Evolutionary conservation across 768 basidiomycete species (phyloP).

Genomic region (Agaricus subrufescens): DNA sequence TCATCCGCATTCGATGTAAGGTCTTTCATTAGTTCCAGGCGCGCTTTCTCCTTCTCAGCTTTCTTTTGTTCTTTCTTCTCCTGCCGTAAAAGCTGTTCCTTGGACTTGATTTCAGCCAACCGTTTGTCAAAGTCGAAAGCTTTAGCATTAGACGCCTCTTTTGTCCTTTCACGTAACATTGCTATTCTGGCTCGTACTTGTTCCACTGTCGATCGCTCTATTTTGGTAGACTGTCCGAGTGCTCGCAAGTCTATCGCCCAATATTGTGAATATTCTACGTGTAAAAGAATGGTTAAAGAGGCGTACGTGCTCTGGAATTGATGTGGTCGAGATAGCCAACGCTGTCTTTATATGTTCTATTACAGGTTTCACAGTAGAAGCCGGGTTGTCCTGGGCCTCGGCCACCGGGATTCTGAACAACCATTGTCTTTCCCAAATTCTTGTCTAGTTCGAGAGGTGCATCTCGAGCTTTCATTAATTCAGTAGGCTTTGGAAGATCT

Average conservation of each 20-base stretch:
- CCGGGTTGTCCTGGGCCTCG: conserved; percentile 89
- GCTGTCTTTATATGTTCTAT: conserved; percentile 89
- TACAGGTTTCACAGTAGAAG: conserved; percentile 91
- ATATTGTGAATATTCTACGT: conserved; percentile 1
- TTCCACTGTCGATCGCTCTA: conserved; percentile 84
- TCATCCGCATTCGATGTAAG: conserved; percentile 40
- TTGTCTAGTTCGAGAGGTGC: conserved; percentile 85
- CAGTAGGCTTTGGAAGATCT: conserved; percentile 89
- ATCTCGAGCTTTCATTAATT: conserved; percentile 88
- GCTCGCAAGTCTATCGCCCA: conserved; percentile 69
- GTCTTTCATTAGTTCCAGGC: conserved; percentile 57
- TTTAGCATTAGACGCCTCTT: conserved; percentile 76
- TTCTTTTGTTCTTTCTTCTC: conserved; percentile 79
- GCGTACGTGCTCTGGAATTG: conserved; percentile 89
- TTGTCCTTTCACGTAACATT: conserved; percentile 80
- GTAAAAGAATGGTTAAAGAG: not conserved
- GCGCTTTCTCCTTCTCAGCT: conserved; percentile 69
- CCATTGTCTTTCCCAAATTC: conserved; percentile 92
- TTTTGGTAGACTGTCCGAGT: conserved; percentile 93
- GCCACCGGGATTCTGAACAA: conserved; percentile 80
- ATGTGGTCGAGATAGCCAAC: conserved; percentile 94
- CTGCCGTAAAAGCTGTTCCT: conserved; percentile 61
- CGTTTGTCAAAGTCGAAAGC: conserved; percentile 94
- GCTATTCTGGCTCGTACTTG: conserved; percentile 94
- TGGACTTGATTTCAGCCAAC: conserved; percentile 73